Percentiles rank a stretch among this genome's conserved stretches.
Evolutionary conservation across 2,329 filamentous ascomycete species (phyloP).

Genomic region (Pseudogymnoascus sp.): DNA sequence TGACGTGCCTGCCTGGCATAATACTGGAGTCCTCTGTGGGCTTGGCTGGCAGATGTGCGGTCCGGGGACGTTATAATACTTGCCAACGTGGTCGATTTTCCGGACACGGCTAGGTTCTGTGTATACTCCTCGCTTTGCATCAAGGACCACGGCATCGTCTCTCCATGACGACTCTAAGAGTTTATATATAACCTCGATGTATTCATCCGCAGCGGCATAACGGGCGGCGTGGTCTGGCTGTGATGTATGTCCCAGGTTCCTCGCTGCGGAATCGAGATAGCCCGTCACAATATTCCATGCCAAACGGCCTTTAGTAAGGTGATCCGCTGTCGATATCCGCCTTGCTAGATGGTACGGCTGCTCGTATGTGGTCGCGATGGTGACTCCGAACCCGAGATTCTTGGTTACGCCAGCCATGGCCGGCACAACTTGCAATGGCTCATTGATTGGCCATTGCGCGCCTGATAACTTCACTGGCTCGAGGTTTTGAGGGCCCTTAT

Average conservation of each 20-base stretch:
- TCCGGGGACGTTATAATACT: conserved; percentile 54
- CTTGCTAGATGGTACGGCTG: conserved; percentile 58
- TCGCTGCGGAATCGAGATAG: conserved; percentile 57
- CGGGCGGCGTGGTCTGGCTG: conserved; percentile 57
- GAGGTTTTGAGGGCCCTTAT: conserved; percentile 51
- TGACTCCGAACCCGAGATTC: conserved; percentile 61
- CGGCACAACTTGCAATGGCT: conserved; percentile 53
- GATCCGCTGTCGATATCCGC: conserved; percentile 55
- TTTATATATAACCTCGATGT: conserved; percentile 55
- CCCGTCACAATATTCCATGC: conserved; percentile 51
- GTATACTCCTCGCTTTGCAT: conserved; percentile 51
- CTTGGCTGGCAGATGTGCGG: conserved; percentile 57
- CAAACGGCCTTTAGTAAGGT: conserved; percentile 51
- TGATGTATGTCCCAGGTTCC: conserved; percentile 49
- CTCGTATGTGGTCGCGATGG: conserved; percentile 59
- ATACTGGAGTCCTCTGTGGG: conserved; percentile 57
- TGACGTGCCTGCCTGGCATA: conserved; percentile 61
- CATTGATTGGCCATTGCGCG: conserved; percentile 64
- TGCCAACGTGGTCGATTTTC: conserved; percentile 56
- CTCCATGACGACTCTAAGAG: conserved; percentile 59
- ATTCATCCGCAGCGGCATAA: conserved; percentile 56
- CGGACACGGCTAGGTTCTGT: conserved; percentile 49
- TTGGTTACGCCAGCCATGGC: conserved; percentile 61
- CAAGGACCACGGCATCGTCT: conserved; percentile 53
- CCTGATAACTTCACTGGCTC: conserved; percentile 51